Conservation (phyloP, 495 filamentous ascomycete genomes). For the Viridothelium virens region DNA sequence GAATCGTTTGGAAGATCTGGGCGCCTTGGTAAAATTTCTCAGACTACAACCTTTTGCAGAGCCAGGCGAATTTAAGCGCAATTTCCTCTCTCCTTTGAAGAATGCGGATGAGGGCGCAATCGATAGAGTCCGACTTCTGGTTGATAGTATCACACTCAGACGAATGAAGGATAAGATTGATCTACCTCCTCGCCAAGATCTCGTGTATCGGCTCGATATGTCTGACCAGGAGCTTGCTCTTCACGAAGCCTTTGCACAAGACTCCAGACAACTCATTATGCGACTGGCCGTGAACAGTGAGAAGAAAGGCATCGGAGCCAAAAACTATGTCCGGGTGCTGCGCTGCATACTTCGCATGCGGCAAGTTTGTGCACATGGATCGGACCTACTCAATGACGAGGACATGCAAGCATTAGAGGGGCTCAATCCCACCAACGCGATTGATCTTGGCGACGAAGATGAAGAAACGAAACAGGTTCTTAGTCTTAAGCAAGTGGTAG, state of each 20-base stretch:
- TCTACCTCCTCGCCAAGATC: constrained; percentile 64
- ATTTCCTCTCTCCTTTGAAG: constrained; percentile 77
- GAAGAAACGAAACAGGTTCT: constrained; percentile 48
- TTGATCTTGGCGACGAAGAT: constrained; percentile 73
- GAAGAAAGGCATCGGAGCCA: constrained; percentile 59
- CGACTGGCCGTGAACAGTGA: constrained; percentile 40
- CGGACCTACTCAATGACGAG: constrained; percentile 73
- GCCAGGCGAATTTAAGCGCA: constrained; percentile 58
- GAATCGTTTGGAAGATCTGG: constrained; percentile 85
- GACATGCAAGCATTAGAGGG: constrained; percentile 74
- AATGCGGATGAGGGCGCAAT: constrained; percentile 72
- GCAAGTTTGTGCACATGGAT: constrained; percentile 83
- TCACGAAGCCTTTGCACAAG: constrained; percentile 54
- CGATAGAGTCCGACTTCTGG: constrained; percentile 77
- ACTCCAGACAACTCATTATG: constrained; percentile 45
- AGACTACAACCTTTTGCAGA: constrained; percentile 82
- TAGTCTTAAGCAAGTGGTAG: constrained; percentile 58
- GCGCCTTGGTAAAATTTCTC: constrained; percentile 83
- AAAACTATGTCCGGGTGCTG: constrained; percentile 78
- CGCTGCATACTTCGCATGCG: constrained; percentile 85
- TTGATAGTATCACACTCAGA: constrained; percentile 87
- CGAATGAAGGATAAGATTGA: constrained; percentile 86
- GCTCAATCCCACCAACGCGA: constrained; percentile 68
- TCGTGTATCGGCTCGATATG: constrained; percentile 56
- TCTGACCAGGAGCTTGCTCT: constrained; percentile 46